Evolutionary conservation across 495 filamentous ascomycete genomes (phyloP).

Genomic region (Penicillium lividum): DNA sequence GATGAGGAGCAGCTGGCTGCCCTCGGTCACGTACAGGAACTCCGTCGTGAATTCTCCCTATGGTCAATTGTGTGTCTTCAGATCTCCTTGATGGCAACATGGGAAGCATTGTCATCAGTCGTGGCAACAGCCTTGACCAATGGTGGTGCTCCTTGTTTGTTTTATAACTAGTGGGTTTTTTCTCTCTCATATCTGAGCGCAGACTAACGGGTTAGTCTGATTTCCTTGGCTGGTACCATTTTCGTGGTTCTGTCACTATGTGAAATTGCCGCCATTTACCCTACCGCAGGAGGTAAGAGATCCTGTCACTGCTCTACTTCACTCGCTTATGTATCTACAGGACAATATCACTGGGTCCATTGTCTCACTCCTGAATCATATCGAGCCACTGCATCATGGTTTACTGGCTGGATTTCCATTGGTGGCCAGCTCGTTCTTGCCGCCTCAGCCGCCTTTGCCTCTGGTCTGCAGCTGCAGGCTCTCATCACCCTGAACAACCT

Average conservation of each 20-base stretch:
- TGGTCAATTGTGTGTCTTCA: conserved; percentile 31
- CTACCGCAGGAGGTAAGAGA: conserved; percentile 28
- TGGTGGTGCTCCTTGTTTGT: conserved; percentile 34
- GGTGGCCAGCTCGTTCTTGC: conserved; percentile 35
- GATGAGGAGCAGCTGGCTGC: conserved; percentile 30
- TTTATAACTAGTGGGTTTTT: conserved; percentile 32
- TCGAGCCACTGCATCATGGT: conserved; percentile 25
- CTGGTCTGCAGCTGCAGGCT: conserved; percentile 25
- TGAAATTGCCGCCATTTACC: conserved; percentile 29
- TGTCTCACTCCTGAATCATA: conserved; percentile 24
- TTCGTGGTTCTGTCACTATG: conserved; percentile 26
- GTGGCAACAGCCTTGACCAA: conserved; percentile 25
- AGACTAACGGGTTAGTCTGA: conserved; percentile 10
- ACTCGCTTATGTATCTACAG: conserved; percentile 4
- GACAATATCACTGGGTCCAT: conserved; percentile 31
- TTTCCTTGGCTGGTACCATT: conserved; percentile 23
- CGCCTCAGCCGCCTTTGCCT: conserved; percentile 31
- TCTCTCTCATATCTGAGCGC: not conserved
- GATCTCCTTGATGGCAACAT: conserved; percentile 38
- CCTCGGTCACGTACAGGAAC: conserved; percentile 30
- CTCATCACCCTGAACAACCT: conserved; percentile 27
- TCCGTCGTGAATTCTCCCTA: conserved; percentile 28
- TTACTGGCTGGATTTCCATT: conserved; percentile 31
- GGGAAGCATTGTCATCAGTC: conserved; percentile 33
- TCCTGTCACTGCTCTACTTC: not conserved